These are phyloP conservation scores for Thuidium tamariscinum DNA, from an alignment of 225 moss, liverwort and hornwort genomes.

Conservation along the genomic window DNA sequence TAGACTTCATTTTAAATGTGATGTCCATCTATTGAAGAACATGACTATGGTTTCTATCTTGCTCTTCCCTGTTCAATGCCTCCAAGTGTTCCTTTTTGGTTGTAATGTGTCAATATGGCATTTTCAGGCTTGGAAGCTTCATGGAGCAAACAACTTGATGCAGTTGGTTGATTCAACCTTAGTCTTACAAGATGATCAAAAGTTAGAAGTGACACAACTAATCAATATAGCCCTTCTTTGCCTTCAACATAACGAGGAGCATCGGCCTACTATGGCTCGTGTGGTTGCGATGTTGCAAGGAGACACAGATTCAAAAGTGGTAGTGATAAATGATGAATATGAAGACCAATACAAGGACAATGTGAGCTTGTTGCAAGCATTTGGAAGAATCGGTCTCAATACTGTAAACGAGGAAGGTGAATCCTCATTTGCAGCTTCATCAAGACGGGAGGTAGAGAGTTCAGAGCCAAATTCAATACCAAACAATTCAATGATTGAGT, in stretches of 20 bases:
- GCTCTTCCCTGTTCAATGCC: neutral
- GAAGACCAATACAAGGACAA: neutral
- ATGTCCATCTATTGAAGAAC: neutral
- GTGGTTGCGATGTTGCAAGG: constrained; percentile 17
- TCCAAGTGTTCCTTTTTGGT: neutral
- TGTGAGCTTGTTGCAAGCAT: neutral
- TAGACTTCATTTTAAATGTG: neutral
- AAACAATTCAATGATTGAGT: neutral
- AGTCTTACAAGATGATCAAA: neutral
- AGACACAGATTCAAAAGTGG: neutral
- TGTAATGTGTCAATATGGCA: neutral
- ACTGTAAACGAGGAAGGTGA: neutral
- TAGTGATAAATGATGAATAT: neutral
- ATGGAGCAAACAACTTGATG: neutral
- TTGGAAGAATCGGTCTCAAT: neutral
- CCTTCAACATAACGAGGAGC: neutral
- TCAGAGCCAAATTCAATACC: neutral
- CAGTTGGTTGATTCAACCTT: neutral
- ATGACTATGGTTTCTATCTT: neutral
- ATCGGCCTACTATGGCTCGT: constrained; percentile 4
- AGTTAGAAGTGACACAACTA: neutral
- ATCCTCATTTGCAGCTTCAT: neutral
- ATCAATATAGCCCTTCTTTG: constrained; percentile 2
- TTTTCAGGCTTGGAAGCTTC: constrained; percentile 2
- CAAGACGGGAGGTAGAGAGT: neutral